Percentiles rank a stretch among this genome's conserved stretches.
phyloP scores from a whole-genome alignment of 2,329 filamentous ascomycete species.

The Xylariaceae sp. region DNA sequence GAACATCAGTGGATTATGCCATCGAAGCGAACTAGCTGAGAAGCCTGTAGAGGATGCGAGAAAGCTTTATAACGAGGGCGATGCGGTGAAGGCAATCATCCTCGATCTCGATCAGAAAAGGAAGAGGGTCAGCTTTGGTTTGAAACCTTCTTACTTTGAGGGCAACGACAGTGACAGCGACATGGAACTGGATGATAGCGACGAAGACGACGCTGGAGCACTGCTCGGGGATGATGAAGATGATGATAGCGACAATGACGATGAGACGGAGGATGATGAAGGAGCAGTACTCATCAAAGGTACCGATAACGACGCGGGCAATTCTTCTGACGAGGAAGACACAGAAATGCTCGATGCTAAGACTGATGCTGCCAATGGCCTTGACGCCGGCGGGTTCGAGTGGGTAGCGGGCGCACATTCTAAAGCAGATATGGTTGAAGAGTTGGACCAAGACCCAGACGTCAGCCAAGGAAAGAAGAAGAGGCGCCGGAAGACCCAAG shows the following conservation, averaged over 20 bases:
- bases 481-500: conserved; percentile 71
- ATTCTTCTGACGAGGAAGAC: conserved; percentile 38
- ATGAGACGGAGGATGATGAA: conserved; percentile 43
- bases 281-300: conserved; percentile 42
- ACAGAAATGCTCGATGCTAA: conserved; percentile 38
- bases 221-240: conserved; percentile 31
- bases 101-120: conserved; percentile 71
- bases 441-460: conserved; percentile 36
- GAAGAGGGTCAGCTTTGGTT: conserved; percentile 78
- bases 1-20: conserved; percentile 90
- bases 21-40: conserved; percentile 88
- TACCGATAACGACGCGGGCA: conserved; percentile 36
- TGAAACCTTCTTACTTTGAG: conserved; percentile 90
- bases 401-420: conserved; percentile 74
- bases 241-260: conserved; percentile 38
- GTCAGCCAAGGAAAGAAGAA: conserved; percentile 54
- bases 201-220: conserved; percentile 42
- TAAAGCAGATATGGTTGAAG: conserved; percentile 47
- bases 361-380: conserved; percentile 41
- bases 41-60: conserved; percentile 76
- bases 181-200: conserved; percentile 41
- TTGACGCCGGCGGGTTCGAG: conserved; percentile 76
- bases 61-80: conserved; percentile 84
- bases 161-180: conserved; percentile 51
- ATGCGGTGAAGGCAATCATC: conserved; percentile 88